Evolutionary conservation across 2,329 filamentous ascomycete species (phyloP).

Genomic region (Fusarium sp.): DNA sequence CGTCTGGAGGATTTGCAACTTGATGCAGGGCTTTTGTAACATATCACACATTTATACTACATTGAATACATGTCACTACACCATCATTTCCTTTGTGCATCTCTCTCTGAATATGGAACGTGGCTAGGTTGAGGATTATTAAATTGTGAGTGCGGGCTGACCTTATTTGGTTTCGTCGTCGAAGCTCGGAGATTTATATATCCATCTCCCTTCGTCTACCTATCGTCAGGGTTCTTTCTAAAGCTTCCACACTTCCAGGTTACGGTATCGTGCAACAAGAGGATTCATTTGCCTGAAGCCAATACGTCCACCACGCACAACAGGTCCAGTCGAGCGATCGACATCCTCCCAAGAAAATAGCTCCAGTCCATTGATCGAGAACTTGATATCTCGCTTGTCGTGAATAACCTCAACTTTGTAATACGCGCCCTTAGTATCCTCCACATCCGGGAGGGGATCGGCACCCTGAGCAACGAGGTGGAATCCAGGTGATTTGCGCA

Average conservation of each 20-base stretch:
- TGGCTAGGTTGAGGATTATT: too few species aligned
- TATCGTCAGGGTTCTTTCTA: not conserved
- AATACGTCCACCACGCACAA: conserved; percentile 38
- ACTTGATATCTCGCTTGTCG: conserved; percentile 34
- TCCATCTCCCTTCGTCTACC: not conserved
- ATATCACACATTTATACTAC: too few species aligned
- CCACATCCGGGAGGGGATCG: conserved; percentile 41
- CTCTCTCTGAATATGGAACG: too few species aligned
- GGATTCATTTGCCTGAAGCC: conserved; percentile 45
- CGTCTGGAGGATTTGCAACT: conserved; percentile 75
- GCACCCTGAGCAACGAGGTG: conserved; percentile 45
- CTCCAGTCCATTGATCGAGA: conserved; percentile 37
- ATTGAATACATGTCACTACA: too few species aligned
- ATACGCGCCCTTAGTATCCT: conserved; percentile 39
- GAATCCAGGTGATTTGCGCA: conserved; percentile 45
- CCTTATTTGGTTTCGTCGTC: too few species aligned
- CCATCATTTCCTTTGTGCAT: too few species aligned
- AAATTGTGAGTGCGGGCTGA: too few species aligned
- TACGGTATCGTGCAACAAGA: conserved; percentile 42
- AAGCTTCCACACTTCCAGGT: conserved; percentile 44
- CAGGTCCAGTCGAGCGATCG: conserved; percentile 38
- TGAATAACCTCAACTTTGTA: conserved; percentile 46
- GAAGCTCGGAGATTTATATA: not conserved
- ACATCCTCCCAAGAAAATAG: conserved; percentile 43
- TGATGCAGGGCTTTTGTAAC: not conserved